Evolutionary conservation across 202 grass and related monocot genomes (phyloP).

Genomic region (Brachypodium distachyon): DNA sequence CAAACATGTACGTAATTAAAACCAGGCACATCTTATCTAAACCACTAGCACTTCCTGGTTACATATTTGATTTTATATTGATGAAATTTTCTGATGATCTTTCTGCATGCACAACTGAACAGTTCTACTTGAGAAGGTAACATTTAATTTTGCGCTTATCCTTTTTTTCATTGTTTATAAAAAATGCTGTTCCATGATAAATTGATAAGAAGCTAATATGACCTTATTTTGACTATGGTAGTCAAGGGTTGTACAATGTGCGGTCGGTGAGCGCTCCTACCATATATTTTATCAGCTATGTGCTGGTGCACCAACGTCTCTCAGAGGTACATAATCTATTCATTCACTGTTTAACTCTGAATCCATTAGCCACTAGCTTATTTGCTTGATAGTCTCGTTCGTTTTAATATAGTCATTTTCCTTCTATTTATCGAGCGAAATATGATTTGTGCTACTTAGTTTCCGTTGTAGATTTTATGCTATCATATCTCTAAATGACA

Average conservation of each 20-base stretch:
- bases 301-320: slow-evolving; percentile 57
- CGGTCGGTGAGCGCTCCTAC: slow-evolving; percentile 73
- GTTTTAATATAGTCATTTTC: neutral
- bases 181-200: neutral
- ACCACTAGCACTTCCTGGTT: slow-evolving; percentile 6
- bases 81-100: slow-evolving; percentile 24
- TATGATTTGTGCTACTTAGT: neutral
- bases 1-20: slow-evolving; percentile 77
- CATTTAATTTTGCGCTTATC: slow-evolving; percentile 14
- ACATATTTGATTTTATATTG: slow-evolving; percentile 16
- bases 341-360: neutral
- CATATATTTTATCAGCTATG: slow-evolving; percentile 99
- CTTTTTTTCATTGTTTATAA: neutral
- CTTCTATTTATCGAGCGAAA: neutral
- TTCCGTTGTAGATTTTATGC: neutral
- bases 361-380: neutral
- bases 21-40: neutral
- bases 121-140: slow-evolving; percentile 99
- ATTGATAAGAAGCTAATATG: neutral
- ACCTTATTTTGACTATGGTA: slow-evolving; percentile 32
- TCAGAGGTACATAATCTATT: slow-evolving; percentile 57
- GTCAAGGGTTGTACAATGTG: slow-evolving; percentile 96
- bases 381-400: neutral
- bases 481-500: neutral
- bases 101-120: slow-evolving; percentile 41